Conservation (phyloP, 768 basidiomycete genomes). For the Lactifluus subvellereus region DNA sequence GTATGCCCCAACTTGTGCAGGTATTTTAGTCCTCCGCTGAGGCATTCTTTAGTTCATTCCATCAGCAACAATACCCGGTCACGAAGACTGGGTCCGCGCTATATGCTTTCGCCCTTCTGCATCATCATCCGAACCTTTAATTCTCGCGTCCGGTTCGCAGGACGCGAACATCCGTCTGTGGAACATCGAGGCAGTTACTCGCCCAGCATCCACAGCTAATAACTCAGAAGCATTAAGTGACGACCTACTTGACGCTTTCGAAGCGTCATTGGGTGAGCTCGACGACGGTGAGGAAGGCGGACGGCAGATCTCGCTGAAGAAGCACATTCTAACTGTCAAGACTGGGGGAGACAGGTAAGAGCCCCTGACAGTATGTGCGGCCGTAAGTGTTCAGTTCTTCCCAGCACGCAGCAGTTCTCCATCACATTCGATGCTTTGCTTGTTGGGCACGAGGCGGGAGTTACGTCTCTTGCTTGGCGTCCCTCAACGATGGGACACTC, state of each 20-base stretch:
- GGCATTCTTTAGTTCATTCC: conserved; percentile 45
- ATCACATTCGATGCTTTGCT: conserved; percentile 92
- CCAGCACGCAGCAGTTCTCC: conserved; percentile 52
- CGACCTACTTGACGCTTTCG: conserved; percentile 83
- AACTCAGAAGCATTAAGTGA: conserved; percentile 41
- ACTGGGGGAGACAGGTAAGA: conserved; percentile 35
- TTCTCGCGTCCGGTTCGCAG: conserved; percentile 92
- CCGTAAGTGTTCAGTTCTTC: conserved; percentile 4
- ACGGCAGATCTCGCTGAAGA: conserved; percentile 83
- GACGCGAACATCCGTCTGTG: conserved; percentile 92
- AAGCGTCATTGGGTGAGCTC: conserved; percentile 68
- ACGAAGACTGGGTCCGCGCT: conserved; percentile 93
- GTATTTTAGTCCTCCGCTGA: conserved; percentile 4
- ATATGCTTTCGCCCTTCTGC: conserved; percentile 55
- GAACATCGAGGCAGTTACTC: conserved; percentile 60
- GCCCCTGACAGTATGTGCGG: background rate
- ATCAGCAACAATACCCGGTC: conserved; percentile 63
- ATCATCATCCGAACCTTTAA: conserved; percentile 40
- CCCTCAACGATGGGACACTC: conserved; percentile 32
- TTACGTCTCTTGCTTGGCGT: conserved; percentile 87
- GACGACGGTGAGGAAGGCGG: conserved; percentile 74
- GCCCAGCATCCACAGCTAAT: conserved; percentile 23
- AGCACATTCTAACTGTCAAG: conserved; percentile 70
- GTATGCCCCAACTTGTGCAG: conserved; percentile 35
- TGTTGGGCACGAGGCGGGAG: conserved; percentile 90